phyloP scores from a whole-genome alignment of 108 stramenopile species.

The Licmophora abbreviata region DNA sequence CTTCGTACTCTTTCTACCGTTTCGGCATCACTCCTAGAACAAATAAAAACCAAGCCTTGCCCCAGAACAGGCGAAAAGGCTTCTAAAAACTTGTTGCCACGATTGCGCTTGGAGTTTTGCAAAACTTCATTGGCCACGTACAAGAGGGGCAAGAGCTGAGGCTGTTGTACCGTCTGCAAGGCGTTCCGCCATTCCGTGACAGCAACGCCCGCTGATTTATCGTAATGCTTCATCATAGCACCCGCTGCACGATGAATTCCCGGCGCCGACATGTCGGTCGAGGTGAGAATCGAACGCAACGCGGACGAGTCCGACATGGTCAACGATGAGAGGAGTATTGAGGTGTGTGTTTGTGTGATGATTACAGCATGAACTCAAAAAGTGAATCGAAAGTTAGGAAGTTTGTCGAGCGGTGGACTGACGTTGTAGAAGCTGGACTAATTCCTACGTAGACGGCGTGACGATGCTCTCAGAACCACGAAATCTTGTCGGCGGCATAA shows the following conservation, averaged over 20 bases:
- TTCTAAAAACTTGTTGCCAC: slow-evolving; percentile 78
- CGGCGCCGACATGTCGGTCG: slow-evolving; percentile 43
- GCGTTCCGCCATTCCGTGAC: slow-evolving; percentile 79
- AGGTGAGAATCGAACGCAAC: slow-evolving; percentile 14
- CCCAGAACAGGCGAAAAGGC: slow-evolving; percentile 69
- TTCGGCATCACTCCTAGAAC: slow-evolving; percentile 27
- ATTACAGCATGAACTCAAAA: too few species aligned
- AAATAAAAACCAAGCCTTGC: slow-evolving; percentile 50
- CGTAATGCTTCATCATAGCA: slow-evolving; percentile 80
- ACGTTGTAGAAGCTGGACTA: too few species aligned
- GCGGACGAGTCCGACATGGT: too few species aligned
- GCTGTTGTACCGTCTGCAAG: slow-evolving; percentile 33
- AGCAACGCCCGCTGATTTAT: slow-evolving; percentile 45
- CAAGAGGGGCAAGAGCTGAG: slow-evolving; percentile 61
- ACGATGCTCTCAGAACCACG: too few species aligned
- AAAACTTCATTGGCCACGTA: slow-evolving; percentile 86
- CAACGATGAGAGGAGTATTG: too few species aligned
- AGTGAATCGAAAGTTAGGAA: too few species aligned
- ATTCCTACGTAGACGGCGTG: too few species aligned
- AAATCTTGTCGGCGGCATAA: too few species aligned
- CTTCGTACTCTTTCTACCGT: slow-evolving; percentile 63
- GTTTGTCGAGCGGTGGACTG: too few species aligned
- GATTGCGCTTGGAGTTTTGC: slow-evolving; percentile 77
- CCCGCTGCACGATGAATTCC: slow-evolving; percentile 59
- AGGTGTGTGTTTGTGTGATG: too few species aligned